phyloP scores from a whole-genome alignment of 169 alveolate genomes.

The Plasmodium falciparum region DNA sequence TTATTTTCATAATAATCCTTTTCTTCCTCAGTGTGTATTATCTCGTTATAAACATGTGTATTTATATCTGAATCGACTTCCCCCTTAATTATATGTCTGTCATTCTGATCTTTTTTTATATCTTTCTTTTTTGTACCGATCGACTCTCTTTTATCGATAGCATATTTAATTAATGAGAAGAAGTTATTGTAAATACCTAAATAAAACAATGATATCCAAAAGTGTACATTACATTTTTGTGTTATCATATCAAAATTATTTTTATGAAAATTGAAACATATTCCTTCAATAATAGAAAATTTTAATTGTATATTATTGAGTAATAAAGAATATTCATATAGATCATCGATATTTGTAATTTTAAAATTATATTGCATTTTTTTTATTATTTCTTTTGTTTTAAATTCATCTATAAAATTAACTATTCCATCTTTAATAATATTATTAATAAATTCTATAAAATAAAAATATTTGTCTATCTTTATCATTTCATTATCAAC shows the following conservation, averaged over 20 bases:
- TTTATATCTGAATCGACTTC: background rate
- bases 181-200: constrained; percentile 71
- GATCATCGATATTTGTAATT: constrained; percentile 49
- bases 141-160: constrained; percentile 45
- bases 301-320: constrained; percentile 49
- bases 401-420: constrained; percentile 54
- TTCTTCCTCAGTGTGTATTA: background rate
- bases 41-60: background rate
- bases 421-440: constrained; percentile 53
- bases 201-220: constrained; percentile 66
- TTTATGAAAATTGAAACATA: constrained; percentile 50
- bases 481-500: constrained; percentile 55
- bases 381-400: constrained; percentile 46
- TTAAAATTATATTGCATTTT: constrained; percentile 25
- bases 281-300: constrained; percentile 62
- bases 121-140: constrained; percentile 13
- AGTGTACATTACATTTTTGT: constrained; percentile 32
- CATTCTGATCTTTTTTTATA: background rate
- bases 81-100: background rate
- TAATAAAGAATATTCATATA: constrained; percentile 62
- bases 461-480: constrained; percentile 33
- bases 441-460: constrained; percentile 52
- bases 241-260: constrained; percentile 43
- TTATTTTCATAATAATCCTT: background rate
- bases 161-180: constrained; percentile 54